Evolutionary conservation across 148 eudicot genomes (phyloP).

Genomic region (Spergularia bocconei): DNA sequence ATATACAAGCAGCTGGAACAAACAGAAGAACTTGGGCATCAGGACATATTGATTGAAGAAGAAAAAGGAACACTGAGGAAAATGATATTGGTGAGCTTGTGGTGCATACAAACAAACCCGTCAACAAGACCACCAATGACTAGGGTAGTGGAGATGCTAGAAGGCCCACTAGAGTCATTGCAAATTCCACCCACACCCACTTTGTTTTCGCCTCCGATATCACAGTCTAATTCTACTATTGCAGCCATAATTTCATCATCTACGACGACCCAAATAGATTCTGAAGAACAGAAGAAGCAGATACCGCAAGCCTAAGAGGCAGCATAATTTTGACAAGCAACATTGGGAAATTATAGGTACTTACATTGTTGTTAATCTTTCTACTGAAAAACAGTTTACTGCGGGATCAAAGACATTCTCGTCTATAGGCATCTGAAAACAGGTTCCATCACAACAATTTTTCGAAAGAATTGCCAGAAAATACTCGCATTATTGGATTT

Average conservation of each 20-base stretch:
- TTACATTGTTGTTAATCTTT: background rate
- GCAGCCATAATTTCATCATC: background rate
- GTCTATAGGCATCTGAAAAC: background rate
- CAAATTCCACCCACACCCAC: constrained; percentile 33
- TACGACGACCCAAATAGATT: background rate
- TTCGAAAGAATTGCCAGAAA: background rate
- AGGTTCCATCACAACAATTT: background rate
- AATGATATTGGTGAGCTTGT: constrained; percentile 38
- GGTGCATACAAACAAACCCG: constrained; percentile 42
- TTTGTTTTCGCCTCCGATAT: constrained; percentile 11
- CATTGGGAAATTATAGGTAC: too few species aligned
- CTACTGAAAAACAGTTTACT: background rate
- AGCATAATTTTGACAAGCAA: too few species aligned
- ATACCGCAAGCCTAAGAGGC: too few species aligned
- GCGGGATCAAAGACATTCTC: background rate
- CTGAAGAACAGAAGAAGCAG: too few species aligned
- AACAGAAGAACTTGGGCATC: background rate
- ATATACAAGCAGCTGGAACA: constrained; percentile 28
- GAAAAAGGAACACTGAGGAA: constrained; percentile 27
- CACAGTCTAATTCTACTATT: background rate
- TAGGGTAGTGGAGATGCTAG: constrained; percentile 37
- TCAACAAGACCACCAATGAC: constrained; percentile 29
- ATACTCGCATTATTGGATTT: too few species aligned
- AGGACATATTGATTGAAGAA: background rate
- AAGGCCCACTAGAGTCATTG: constrained; percentile 24